phyloP scores from a whole-genome alignment of 2,329 filamentous ascomycete genomes.

The Zarea fungicola region DNA sequence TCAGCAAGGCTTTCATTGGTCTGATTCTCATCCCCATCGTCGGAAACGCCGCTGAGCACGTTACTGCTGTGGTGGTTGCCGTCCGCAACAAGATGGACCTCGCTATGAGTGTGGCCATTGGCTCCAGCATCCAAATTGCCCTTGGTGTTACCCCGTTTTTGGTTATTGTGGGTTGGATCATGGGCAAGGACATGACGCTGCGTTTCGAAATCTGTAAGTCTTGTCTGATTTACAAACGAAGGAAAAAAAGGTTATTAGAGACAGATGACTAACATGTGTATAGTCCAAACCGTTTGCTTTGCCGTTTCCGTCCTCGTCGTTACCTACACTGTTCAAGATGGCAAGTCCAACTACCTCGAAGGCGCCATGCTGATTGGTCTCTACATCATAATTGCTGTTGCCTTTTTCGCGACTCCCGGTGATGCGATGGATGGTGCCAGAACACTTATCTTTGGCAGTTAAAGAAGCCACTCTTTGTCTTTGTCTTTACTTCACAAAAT shows the following conservation, averaged over 20 bases:
- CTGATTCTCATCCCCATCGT: slow-evolving; percentile 75
- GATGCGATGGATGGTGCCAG: slow-evolving; percentile 39
- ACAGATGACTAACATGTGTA: too few species aligned
- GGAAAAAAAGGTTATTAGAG: too few species aligned
- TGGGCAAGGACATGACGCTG: slow-evolving; percentile 67
- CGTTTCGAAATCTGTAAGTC: slow-evolving; percentile 62
- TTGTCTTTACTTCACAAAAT: too few species aligned
- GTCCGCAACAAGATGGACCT: slow-evolving; percentile 72
- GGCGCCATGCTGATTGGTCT: slow-evolving; percentile 60
- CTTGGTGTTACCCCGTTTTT: slow-evolving; percentile 75
- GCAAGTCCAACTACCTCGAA: slow-evolving; percentile 79
- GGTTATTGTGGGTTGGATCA: slow-evolving; percentile 75
- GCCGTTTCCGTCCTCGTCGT: slow-evolving; percentile 71
- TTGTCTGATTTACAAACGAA: neutral
- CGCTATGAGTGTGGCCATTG: slow-evolving; percentile 74
- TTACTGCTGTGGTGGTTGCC: slow-evolving; percentile 75
- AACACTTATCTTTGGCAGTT: slow-evolving; percentile 4
- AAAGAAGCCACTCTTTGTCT: too few species aligned
- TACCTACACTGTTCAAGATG: slow-evolving; percentile 72
- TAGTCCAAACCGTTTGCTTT: slow-evolving; percentile 71
- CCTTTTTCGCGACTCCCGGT: slow-evolving; percentile 52
- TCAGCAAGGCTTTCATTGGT: slow-evolving; percentile 78
- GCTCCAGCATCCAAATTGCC: slow-evolving; percentile 77
- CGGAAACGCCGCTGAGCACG: slow-evolving; percentile 75
- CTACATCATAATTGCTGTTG: slow-evolving; percentile 56